Conservation (phyloP, 768 basidiomycete species). For the Trametopsis cervina region DNA sequence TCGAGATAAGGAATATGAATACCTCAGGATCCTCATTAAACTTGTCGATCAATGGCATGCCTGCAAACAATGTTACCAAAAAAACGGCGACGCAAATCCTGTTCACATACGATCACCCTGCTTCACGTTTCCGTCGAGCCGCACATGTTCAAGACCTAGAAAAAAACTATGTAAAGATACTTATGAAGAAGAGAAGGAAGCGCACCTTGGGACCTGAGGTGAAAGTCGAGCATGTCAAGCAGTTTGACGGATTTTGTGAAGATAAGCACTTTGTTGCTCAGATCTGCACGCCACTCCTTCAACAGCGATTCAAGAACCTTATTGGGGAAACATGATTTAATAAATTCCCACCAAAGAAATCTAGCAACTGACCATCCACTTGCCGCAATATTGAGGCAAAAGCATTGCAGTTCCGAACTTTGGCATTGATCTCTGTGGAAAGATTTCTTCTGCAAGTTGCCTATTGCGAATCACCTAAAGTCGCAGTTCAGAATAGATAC, state of each 20-base stretch:
- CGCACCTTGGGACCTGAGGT: slow-evolving; percentile 53
- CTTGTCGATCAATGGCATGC: slow-evolving; percentile 80
- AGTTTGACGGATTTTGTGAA: slow-evolving; percentile 93
- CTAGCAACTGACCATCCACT: slow-evolving; percentile 61
- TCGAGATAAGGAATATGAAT: slow-evolving; percentile 85
- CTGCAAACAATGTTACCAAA: slow-evolving; percentile 27
- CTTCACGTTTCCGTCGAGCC: slow-evolving; percentile 73
- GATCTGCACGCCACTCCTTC: slow-evolving; percentile 56
- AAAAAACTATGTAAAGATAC: background rate
- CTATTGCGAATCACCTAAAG: slow-evolving; percentile 52
- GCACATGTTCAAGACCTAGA: slow-evolving; percentile 51
- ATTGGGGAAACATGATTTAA: background rate
- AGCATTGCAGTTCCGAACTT: slow-evolving; percentile 59
- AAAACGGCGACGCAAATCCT: slow-evolving; percentile 1
- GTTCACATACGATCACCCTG: slow-evolving; percentile 64
- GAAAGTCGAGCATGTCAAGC: slow-evolving; percentile 77
- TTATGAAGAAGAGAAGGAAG: background rate
- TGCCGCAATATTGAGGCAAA: slow-evolving; percentile 67
- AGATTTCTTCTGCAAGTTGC: slow-evolving; percentile 55
- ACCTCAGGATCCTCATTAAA: slow-evolving; percentile 71
- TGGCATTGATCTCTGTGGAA: slow-evolving; percentile 48
- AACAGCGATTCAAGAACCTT: slow-evolving; percentile 66
- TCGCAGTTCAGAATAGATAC: no score
- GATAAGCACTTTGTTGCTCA: slow-evolving; percentile 80
- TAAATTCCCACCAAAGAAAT: background rate